Percentiles rank a stretch among this genome's conserved stretches.
These are phyloP conservation scores for Rhytidhysteron rufulum DNA, from an alignment of 2,329 filamentous ascomycete species.

Conservation along the genomic window DNA sequence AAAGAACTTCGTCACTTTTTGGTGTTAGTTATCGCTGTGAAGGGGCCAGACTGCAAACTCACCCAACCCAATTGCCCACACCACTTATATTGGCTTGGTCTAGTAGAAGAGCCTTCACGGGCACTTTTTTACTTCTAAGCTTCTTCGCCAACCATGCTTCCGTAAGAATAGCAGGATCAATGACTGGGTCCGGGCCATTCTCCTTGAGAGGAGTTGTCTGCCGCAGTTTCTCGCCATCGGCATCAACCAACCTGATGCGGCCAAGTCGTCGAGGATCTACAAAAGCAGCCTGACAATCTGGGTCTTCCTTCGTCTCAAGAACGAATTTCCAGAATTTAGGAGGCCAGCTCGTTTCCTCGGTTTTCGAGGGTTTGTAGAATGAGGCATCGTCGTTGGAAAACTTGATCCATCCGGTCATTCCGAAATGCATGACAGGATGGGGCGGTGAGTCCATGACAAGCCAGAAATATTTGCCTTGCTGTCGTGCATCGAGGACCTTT, in stretches of 20 bases:
- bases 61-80: constrained; percentile 94
- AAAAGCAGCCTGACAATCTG: constrained; percentile 68
- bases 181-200: constrained; percentile 89
- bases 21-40: constrained; percentile 7
- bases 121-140: constrained; percentile 72
- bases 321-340: constrained; percentile 88
- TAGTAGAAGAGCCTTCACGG: constrained; percentile 82
- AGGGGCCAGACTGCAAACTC: constrained; percentile 18
- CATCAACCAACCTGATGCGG: constrained; percentile 78
- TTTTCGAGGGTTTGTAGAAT: constrained; percentile 67
- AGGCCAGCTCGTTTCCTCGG: constrained; percentile 69
- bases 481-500: constrained; percentile 66
- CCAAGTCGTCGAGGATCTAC: constrained; percentile 77
- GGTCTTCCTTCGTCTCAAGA: constrained; percentile 60
- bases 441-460: constrained; percentile 73
- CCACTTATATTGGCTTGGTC: constrained; percentile 88
- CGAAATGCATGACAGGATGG: constrained; percentile 86
- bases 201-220: constrained; percentile 75
- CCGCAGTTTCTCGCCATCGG: constrained; percentile 70
- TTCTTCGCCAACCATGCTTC: constrained; percentile 69
- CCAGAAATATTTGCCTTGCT: constrained; percentile 98
- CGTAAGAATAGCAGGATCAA: constrained; percentile 74
- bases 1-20: constrained; percentile 75
- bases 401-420: constrained; percentile 76
- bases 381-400: constrained; percentile 74